These are phyloP conservation scores for Fomitopsis pulvina DNA, from an alignment of 768 basidiomycete genomes.

Conservation along the genomic window DNA sequence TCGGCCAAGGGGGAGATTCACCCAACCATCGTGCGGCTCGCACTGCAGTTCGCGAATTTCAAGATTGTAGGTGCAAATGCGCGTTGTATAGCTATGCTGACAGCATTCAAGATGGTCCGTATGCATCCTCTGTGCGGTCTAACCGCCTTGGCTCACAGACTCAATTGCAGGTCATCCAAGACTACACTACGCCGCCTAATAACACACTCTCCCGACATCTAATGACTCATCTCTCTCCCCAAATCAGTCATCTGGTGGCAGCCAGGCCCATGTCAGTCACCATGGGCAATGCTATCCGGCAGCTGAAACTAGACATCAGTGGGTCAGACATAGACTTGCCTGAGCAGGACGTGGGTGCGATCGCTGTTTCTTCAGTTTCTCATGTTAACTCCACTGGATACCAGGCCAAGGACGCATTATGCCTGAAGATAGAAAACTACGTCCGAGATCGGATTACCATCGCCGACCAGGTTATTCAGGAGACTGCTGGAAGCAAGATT, in stretches of 20 bases:
- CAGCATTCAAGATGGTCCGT: conserved; percentile 85
- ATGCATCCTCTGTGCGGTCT: not conserved
- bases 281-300: conserved; percentile 91
- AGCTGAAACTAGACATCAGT: conserved; percentile 94
- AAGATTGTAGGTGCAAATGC: conserved; percentile 94
- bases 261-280: conserved; percentile 89
- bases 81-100: conserved; percentile 86
- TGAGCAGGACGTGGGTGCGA: conserved; percentile 79
- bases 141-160: not conserved
- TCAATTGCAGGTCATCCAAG: conserved; percentile 71
- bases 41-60: conserved; percentile 87
- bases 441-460: conserved; percentile 90
- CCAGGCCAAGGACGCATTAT: conserved; percentile 83
- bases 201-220: conserved; percentile 87
- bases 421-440: conserved; percentile 85
- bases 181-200: conserved; percentile 81
- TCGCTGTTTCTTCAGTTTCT: conserved; percentile 3
- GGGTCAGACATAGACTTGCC: conserved; percentile 87
- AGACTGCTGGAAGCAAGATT: conserved; percentile 87
- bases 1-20: conserved; percentile 82
- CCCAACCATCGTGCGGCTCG: conserved; percentile 80
- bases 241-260: conserved; percentile 84
- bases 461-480: conserved; percentile 90
- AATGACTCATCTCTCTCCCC: conserved; percentile 86
- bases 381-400: not conserved